phyloP scores from a whole-genome alignment of 305 asterid species.

The Fraxinus velutina region DNA sequence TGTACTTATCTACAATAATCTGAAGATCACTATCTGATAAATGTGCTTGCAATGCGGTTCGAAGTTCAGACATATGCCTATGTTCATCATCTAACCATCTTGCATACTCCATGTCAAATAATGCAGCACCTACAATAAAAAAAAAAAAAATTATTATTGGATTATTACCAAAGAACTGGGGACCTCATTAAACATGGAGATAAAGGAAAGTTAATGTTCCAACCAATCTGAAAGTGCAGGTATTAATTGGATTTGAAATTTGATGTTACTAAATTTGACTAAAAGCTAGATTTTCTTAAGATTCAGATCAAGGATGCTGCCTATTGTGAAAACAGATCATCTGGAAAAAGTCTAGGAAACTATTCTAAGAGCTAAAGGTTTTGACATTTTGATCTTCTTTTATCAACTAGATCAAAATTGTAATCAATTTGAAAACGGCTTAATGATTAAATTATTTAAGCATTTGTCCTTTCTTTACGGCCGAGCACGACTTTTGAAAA shows the following conservation, averaged over 20 bases:
- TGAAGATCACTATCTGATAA: slow-evolving; percentile 69
- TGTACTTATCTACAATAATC: slow-evolving; percentile 61
- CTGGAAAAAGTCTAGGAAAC: slow-evolving; percentile 22
- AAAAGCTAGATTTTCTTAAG: slow-evolving; percentile 11
- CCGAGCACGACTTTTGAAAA: no score
- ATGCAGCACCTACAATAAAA: slow-evolving; percentile 56
- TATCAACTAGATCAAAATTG: slow-evolving; percentile 19
- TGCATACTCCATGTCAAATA: slow-evolving; percentile 87
- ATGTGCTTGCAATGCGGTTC: slow-evolving; percentile 74
- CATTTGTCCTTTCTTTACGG: slow-evolving; percentile 2
- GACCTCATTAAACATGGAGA: not conserved
- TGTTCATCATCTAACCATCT: slow-evolving; percentile 92
- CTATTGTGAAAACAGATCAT: slow-evolving; percentile 28
- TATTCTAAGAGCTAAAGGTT: slow-evolving; percentile 22
- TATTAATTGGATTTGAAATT: slow-evolving; percentile 17
- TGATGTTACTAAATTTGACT: slow-evolving; percentile 15
- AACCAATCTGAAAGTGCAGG: not conserved
- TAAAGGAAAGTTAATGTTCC: not conserved
- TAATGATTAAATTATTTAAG: slow-evolving; percentile 9
- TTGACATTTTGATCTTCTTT: slow-evolving; percentile 26
- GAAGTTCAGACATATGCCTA: slow-evolving; percentile 70
- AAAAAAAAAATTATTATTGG: not conserved
- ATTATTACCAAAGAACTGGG: not conserved
- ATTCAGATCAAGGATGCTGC: slow-evolving; percentile 27
- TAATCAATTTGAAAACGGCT: slow-evolving; percentile 1